Conservation (phyloP, 495 filamentous ascomycete species). For the Hypoxylon subgilvum region DNA sequence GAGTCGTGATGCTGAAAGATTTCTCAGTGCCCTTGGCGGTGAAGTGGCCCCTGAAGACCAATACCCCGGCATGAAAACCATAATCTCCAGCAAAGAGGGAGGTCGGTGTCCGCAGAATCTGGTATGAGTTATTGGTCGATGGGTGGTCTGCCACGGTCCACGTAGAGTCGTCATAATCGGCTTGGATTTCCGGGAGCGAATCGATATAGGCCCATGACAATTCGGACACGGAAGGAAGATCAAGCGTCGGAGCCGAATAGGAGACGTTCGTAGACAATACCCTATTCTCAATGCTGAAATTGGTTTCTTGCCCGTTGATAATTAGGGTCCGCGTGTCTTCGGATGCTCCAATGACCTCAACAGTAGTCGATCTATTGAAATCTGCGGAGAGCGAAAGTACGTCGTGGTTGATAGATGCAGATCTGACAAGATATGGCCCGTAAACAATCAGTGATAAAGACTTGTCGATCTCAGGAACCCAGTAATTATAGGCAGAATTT, state of each 20-base stretch:
- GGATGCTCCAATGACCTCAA: constrained; percentile 70
- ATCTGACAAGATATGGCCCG: constrained; percentile 75
- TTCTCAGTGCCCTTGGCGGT: constrained; percentile 66
- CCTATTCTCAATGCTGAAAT: constrained; percentile 55
- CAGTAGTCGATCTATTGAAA: constrained; percentile 67
- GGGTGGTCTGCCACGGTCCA: constrained; percentile 65
- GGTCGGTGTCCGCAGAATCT: constrained; percentile 63
- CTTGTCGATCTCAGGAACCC: constrained; percentile 62
- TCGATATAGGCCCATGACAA: constrained; percentile 72
- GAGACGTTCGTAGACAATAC: constrained; percentile 50
- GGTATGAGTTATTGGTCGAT: constrained; percentile 62
- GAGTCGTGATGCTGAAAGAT: constrained; percentile 60
- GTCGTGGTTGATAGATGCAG: constrained; percentile 56
- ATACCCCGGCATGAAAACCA: constrained; percentile 70
- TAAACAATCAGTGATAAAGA: constrained; percentile 64
- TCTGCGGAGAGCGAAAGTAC: constrained; percentile 68
- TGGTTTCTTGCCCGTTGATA: constrained; percentile 64
- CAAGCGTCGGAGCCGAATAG: constrained; percentile 59
- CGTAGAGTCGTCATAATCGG: constrained; percentile 67
- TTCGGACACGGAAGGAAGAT: constrained; percentile 59
- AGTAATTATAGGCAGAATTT: constrained; percentile 75
- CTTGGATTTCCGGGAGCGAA: constrained; percentile 70
- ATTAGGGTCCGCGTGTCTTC: constrained; percentile 53
- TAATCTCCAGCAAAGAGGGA: constrained; percentile 75
- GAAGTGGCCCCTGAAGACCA: constrained; percentile 76